Evolutionary conservation across 768 basidiomycete genomes (phyloP), one percentile per base, ranked within the genome.

Genomic region (Bullera alba): DNA sequence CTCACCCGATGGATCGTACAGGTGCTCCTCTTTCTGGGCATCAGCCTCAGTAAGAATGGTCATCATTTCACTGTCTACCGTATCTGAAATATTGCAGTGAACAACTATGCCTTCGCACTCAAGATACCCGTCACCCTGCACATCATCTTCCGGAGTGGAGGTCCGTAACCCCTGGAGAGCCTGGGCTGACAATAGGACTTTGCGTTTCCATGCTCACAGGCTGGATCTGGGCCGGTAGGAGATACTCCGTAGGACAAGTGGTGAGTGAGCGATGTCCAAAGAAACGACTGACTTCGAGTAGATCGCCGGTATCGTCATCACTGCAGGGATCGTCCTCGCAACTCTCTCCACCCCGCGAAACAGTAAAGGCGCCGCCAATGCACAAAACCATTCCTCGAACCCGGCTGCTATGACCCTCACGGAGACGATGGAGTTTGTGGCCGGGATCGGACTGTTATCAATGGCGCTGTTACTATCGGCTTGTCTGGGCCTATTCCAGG

Each of bases 91-190:
- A n/a, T 3, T 12, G 67, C 29, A 69, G 67, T 91, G 59, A 88
- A 88, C 67, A 89, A 87, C 67, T 83, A 81, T 80, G 85, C 83
- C 1, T 87, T 83, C 63, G 82, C 67, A 16, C 58, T 69, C 14
- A 70, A 71, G 42, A 83, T 89, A 0, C 87, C 86, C 3, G 74
- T 88, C 39, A 81, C 85, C 1, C 73, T 91, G 2, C 80, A 87
- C 57, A 89, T 91, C 57, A 82, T 91, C 23, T 87, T 89, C 69
- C 81, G 88, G 30, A 87, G 86, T 44, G 86, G 85, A 34, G 86
- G 87, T 83, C 46, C 48, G 75, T 61, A 7, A 6, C 8, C n/a
- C 19, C 42, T 15, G 10, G 5, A 39, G 26, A 22, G 28, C 17
- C 16, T 16, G 35, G 4, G 7, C 17, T 16, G 23, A 42, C 23